Evolutionary conservation across 2,329 filamentous ascomycete genomes (phyloP).

Genomic region (Epichloe uncinata): DNA sequence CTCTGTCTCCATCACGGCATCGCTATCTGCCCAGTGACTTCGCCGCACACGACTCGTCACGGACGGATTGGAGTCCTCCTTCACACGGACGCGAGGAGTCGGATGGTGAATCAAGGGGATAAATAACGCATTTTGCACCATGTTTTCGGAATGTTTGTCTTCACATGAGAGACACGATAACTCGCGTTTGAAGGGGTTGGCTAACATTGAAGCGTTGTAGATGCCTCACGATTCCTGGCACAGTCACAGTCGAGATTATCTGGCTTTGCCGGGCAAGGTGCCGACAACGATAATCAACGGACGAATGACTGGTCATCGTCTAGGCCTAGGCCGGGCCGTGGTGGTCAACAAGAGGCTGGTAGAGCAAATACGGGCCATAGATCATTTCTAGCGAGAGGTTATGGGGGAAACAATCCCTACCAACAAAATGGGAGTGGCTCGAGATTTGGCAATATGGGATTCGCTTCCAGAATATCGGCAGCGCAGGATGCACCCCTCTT

Average conservation of each 20-base stretch:
- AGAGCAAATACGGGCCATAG: conserved; percentile 21
- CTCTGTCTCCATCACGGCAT: neutral
- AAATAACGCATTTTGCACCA: conserved; percentile 11
- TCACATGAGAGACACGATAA: neutral
- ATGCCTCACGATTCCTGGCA: conserved; percentile 91
- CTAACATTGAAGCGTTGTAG: conserved; percentile 30
- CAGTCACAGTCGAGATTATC: conserved; percentile 90
- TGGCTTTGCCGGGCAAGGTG: conserved; percentile 47
- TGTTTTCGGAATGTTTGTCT: conserved; percentile 69
- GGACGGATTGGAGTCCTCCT: neutral
- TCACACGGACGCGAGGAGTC: conserved; percentile 18
- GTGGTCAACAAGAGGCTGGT: conserved; percentile 19
- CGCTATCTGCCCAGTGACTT: neutral
- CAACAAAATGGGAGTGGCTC: conserved; percentile 60
- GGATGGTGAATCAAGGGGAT: conserved; percentile 17
- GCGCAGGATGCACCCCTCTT: conserved; percentile 83
- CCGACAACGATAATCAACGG: conserved; percentile 22
- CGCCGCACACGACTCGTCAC: neutral
- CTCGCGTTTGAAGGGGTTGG: neutral
- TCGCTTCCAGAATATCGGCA: conserved; percentile 61
- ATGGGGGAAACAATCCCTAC: conserved; percentile 69
- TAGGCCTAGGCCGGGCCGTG: conserved; percentile 21
- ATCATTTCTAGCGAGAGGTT: conserved; percentile 31
- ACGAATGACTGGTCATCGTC: conserved; percentile 21
- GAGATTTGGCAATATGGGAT: conserved; percentile 58